Conservation (phyloP, 352 stramenopile species). For the Pythium sp. region DNA sequence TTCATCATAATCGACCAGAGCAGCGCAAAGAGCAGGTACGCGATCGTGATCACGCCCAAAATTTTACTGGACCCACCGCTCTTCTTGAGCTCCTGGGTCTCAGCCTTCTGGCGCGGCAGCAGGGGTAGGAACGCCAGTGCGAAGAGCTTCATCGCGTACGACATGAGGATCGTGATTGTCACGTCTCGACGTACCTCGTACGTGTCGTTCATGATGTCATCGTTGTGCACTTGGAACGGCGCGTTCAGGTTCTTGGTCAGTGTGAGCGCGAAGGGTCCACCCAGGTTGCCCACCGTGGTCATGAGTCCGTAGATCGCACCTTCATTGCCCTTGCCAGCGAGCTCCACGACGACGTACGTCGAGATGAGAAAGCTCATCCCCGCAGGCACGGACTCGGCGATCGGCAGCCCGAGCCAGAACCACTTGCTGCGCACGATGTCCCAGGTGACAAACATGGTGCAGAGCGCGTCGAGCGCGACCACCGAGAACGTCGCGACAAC, state of each 20-base stretch:
- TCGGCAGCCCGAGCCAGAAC: not conserved
- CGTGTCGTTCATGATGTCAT: not conserved
- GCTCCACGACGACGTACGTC: not conserved
- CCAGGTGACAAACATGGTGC: not conserved
- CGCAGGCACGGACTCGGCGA: not conserved
- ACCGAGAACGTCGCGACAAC: not conserved
- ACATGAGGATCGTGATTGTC: not conserved
- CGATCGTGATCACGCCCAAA: not conserved
- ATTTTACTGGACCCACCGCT: not conserved
- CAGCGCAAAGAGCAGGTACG: not conserved
- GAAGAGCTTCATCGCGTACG: not conserved
- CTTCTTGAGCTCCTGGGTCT: not conserved
- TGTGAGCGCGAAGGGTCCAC: not conserved
- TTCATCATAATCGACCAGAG: not conserved
- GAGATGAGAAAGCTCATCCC: not conserved
- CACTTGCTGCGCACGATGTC: not conserved
- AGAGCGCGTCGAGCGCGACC: not conserved
- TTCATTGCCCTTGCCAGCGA: not conserved
- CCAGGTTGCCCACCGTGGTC: not conserved
- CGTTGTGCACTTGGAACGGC: not conserved
- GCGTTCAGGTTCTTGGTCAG: not conserved
- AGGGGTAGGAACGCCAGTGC: not conserved
- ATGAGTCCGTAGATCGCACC: not conserved
- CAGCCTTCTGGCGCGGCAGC: not conserved
- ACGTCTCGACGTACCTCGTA: not conserved